Evolutionary conservation across 331 rosid species (phyloP), one percentile per base, ranked within the genome.

Genomic region (Phaseolus coccineus): DNA sequence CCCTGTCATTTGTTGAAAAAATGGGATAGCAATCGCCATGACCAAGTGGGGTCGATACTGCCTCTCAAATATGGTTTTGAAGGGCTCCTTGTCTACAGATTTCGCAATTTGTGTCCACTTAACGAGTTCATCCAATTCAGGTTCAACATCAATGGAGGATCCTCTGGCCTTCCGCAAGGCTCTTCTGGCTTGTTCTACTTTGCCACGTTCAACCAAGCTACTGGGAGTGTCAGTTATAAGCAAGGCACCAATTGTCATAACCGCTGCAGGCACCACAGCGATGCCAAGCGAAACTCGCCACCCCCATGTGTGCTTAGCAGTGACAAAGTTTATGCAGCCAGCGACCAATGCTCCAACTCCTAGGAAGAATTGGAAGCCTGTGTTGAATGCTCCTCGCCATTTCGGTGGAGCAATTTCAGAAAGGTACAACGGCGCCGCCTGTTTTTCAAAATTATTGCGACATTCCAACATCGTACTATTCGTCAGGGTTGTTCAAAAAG

Each of bases 381-480:
- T 31, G 77, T 87, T 84, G 62, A 92, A 87, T 7, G 89, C 87
- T 1, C 94, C 97, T 40, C 97, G 84, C 89, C 88, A 90, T 82
- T 81, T 88, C 0, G 94, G 57, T 5, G 93, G 97, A 53, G 97
- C 91, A 3, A 87, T 82, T 79, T 92, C 97, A 2, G 93, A 87
- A 14, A 92, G 88, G 74, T 90, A 92, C 48, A 92, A 81, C 0
- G 94, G 94, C 1, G 92, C 80, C 0, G 94, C 88, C 97, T 91
- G 28, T 16, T 42, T 42, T 9, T 22, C n/a, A 22, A 16, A 33
- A 22, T 59, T 28, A 22, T 7, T 0, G 31, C 63, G 9, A 55
- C 37, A 57, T 8, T 2, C 10, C 4, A 55, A 7, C 4, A 8
- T 24, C 8, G 8, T 8, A 40, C 3, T 8, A 35, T 35, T 35